Conservation (phyloP, 768 basidiomycete species). For the Lyophyllum shimeji region DNA sequence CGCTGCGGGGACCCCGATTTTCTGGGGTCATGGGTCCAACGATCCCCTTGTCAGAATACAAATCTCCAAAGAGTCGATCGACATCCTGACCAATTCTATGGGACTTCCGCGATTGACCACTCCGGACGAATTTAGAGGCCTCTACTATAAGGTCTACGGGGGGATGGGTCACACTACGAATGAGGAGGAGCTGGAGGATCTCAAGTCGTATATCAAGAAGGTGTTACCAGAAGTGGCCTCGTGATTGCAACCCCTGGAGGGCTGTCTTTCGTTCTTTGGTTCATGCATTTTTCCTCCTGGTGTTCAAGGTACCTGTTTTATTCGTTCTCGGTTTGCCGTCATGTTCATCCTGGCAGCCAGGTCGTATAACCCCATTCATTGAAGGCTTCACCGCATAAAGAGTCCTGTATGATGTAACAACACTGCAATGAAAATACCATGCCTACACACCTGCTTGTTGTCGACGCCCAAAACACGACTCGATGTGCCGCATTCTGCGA, state of each 20-base stretch:
- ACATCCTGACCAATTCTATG: slow-evolving; percentile 53
- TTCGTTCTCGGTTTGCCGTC: background rate
- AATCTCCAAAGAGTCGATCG: slow-evolving; percentile 53
- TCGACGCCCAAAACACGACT: background rate
- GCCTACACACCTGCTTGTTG: too few species aligned
- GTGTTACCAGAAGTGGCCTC: slow-evolving; percentile 38
- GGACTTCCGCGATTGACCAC: slow-evolving; percentile 46
- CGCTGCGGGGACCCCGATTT: slow-evolving; percentile 67
- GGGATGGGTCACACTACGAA: slow-evolving; percentile 68
- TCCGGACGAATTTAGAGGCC: slow-evolving; percentile 46
- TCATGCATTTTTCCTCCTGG: background rate
- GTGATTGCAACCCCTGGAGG: background rate
- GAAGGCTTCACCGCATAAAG: background rate
- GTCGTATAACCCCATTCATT: slow-evolving; percentile 3
- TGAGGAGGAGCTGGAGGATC: slow-evolving; percentile 64
- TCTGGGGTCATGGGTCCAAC: slow-evolving; percentile 81
- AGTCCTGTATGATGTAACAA: slow-evolving; percentile 1
- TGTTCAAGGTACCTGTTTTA: background rate
- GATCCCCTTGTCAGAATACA: slow-evolving; percentile 72
- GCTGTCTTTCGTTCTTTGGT: background rate
- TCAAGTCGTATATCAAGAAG: slow-evolving; percentile 69
- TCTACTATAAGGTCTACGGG: slow-evolving; percentile 67
- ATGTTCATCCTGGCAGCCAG: slow-evolving; percentile 2
- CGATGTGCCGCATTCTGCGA: too few species aligned
- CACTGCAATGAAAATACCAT: background rate